Evolutionary conservation across 2,329 filamentous ascomycete species (phyloP), one percentile per base, ranked within the genome.

Genomic region (Rutstroemia sydowiana): DNA sequence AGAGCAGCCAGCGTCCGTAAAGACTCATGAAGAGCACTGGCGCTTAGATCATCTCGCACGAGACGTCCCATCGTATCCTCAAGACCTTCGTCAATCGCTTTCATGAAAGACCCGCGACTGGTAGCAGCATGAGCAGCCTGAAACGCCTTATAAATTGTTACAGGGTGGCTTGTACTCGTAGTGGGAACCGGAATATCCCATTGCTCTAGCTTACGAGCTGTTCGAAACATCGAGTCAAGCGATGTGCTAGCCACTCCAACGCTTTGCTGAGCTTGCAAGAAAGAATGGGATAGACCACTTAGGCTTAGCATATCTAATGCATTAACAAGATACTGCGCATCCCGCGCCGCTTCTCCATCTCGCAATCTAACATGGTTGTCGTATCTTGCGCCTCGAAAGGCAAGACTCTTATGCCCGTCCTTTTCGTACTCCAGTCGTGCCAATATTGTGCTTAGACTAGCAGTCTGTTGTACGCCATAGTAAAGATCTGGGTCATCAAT

Each of bases 401-500:
- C 84, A 16, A 98, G 76, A 57, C 87, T 92, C 64, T 95, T 95
- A 46, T 84, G 75, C 0, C 91, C 91, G 60, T 95, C 85, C 45
- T 84, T 84, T 69, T 98, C 93, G 64, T 96, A 92, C 59, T 95
- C 89, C 4, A 97, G 76, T 9, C 88, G 84, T 46, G 85, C 80
- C 53, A 97, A 74, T 1, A 97, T 85, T 10, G 85, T 88, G 14
- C 79, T 75, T 14, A 98, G 71, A 52, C 83, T 90, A 6, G 89
- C 79, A 37, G 81, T 80, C 67, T 95, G 87, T 39, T 88, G 81
- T 7, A 96, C 77, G 3, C 93, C 95, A 65, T 98, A 98, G 67
- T 95, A 98, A 0, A 90, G 85, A 67, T 99, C 93, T 1, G 91
- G 92, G 63, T 99, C 95, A 64, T 96, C 91, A 43, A 98, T 87